Conservation (phyloP, 169 alveolate species). For the Plasmodium reichenowi region DNA sequence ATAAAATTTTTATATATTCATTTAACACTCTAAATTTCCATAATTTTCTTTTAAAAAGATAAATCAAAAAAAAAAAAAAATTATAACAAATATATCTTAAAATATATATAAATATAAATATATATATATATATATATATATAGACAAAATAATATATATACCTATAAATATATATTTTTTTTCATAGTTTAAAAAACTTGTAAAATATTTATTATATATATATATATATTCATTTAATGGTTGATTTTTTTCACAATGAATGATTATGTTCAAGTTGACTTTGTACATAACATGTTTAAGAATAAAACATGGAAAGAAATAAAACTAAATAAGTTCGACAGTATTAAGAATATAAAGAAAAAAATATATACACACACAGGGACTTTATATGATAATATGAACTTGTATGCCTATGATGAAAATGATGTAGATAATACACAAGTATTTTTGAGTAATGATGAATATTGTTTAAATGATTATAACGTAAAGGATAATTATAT, state of each 20-base stretch:
- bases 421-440: conserved; percentile 52
- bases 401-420: conserved; percentile 79
- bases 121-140: not conserved
- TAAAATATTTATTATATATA: not conserved
- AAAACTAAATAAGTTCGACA: conserved; percentile 75
- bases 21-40: no score
- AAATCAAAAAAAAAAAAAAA: no score
- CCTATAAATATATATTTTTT: not conserved
- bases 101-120: not conserved
- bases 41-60: no score
- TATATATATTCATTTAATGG: not conserved
- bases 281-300: conserved; percentile 46
- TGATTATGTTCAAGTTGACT: conserved; percentile 75
- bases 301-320: conserved; percentile 80
- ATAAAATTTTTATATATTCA: no score
- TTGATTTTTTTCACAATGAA: conserved; percentile 2
- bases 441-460: conserved; percentile 68
- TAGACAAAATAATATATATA: not conserved
- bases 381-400: conserved; percentile 59
- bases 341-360: conserved; percentile 76
- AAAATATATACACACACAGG: conserved; percentile 82
- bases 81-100: no score
- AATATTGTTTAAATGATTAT: conserved; percentile 57
- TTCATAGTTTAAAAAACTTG: not conserved
- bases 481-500: conserved; percentile 77